A percentile compares a stretch with the other conserved stretches of the same genome.
Evolutionary conservation across 148 eudicot genomes (phyloP).

Genomic region (Nepenthes gracilis): DNA sequence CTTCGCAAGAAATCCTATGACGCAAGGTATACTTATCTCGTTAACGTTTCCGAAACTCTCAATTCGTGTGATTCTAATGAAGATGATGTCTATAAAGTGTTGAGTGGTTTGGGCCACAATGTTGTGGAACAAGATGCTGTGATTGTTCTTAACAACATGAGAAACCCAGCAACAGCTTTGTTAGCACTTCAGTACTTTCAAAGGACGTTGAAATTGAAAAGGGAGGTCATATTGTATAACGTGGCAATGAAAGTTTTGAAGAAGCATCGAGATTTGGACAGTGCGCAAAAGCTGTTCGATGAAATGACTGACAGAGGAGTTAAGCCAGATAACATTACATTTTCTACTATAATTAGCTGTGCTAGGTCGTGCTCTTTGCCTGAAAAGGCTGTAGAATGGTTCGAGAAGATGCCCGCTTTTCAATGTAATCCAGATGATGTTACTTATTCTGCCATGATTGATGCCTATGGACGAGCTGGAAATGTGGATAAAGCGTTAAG

Average conservation of each 20-base stretch:
- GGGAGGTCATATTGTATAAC: conserved; percentile 54
- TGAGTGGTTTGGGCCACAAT: conserved; percentile 26
- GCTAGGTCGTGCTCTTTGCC: conserved; percentile 52
- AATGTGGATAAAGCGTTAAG: conserved; percentile 51
- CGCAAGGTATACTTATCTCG: conserved; percentile 48
- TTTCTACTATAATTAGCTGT: conserved; percentile 75
- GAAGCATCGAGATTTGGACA: conserved; percentile 50
- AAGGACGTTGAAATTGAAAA: conserved; percentile 14
- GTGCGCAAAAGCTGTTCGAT: conserved; percentile 59
- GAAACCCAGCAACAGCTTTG: conserved; percentile 36
- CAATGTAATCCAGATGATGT: conserved; percentile 65
- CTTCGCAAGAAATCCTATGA: conserved; percentile 41
- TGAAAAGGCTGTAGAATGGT: conserved; percentile 66
- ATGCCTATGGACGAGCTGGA: conserved; percentile 69
- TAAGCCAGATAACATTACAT: conserved; percentile 74
- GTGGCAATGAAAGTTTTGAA: conserved; percentile 72
- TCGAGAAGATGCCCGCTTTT: conserved; percentile 58
- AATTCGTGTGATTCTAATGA: conserved; percentile 28
- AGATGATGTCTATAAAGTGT: conserved; percentile 26
- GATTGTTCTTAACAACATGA: conserved; percentile 48
- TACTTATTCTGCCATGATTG: conserved; percentile 75
- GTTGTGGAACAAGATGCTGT: conserved; percentile 65
- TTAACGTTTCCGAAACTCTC: conserved; percentile 29
- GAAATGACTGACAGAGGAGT: conserved; percentile 56
- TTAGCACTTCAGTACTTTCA: conserved; percentile 36